Evolutionary conservation across 2,329 filamentous ascomycete species (phyloP), one percentile per base, ranked within the genome.

Genomic region (Hymenoscyphus occultus): DNA sequence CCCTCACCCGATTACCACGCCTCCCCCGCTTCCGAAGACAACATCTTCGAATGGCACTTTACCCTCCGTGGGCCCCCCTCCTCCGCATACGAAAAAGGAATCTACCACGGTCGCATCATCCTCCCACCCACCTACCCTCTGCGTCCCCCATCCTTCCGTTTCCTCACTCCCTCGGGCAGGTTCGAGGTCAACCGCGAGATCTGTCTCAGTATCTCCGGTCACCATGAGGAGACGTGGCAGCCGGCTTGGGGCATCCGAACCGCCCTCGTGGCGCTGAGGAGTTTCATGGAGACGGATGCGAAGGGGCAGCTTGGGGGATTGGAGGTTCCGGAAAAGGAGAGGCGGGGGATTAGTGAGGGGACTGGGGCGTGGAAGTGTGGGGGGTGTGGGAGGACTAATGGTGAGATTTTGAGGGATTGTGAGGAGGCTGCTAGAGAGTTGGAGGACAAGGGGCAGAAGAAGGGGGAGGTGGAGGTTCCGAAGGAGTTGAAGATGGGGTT

Each of bases 41-140:
- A 98, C 78, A 88, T 99, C 62, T 97, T 97, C 79, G 93, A 98
- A 79, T 99, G 95, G 95, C 95, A 99, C 81, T 99, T 98, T 80
- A 99, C 95, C 0, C 83, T 99, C n/a, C 87, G 90, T 61, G 95
- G 95, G 0, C 93, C 94, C 0, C 94, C 94, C 39, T 93, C 92
- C 0, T 86, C 89, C 45, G 60, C 69, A 5, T 74, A 70, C 62
- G 63, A 69, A 1, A 81, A 83, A 39, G 95, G 95, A 59, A 86
- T 97, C 74, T 99, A 98, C 81, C 95, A 99, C 78, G 95, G 95
- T 65, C 92, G 94, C 74, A 98, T 99, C 76, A 85, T 93, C 48
- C 87, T 99, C 0, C 95, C 95, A 1, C 86, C 93, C 0, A 87
- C 90, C 1, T 99, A 99, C 78, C 95, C 95, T 0, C 86, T 97